Conservation (phyloP, 2,329 filamentous ascomycete species). For the Septoria petroselini region DNA sequence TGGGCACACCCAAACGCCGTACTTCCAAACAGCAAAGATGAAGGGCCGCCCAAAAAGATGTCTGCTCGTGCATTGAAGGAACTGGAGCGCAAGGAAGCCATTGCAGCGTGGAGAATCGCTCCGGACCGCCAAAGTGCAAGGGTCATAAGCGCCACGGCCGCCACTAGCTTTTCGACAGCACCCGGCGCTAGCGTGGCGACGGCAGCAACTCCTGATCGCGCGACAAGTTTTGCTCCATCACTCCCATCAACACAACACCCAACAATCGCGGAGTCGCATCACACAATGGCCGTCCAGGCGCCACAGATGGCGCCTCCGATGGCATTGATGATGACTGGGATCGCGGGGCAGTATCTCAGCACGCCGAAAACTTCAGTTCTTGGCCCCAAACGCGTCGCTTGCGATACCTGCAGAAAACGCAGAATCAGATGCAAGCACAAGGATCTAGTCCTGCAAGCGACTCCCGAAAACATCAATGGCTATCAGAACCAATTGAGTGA, state of each 20-base stretch:
- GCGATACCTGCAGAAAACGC: constrained; percentile 60
- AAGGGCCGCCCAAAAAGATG: constrained; percentile 52
- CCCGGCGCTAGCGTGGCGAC: constrained; percentile 19
- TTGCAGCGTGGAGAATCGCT: constrained; percentile 44
- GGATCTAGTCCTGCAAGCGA: constrained; percentile 46
- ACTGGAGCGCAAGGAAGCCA: constrained; percentile 53
- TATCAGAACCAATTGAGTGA: constrained; percentile 16
- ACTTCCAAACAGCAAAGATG: constrained; percentile 50
- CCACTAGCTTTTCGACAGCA: constrained; percentile 22
- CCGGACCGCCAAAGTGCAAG: constrained; percentile 48
- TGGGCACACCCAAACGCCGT: constrained; percentile 60
- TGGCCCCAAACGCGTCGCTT: constrained; percentile 59
- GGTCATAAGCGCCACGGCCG: constrained; percentile 30
- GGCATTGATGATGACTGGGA: constrained; percentile 31
- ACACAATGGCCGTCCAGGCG: constrained; percentile 23
- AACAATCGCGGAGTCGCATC: constrained; percentile 30
- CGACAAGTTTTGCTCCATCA: constrained; percentile 28
- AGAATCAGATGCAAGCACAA: constrained; percentile 64
- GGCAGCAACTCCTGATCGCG: constrained; percentile 25
- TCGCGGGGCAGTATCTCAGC: constrained; percentile 41
- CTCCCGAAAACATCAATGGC: constrained; percentile 18
- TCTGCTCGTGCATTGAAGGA: constrained; percentile 55
- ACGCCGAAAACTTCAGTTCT: constrained; percentile 57
- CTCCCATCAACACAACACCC: constrained; percentile 20
- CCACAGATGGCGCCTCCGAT: constrained; percentile 24